These are phyloP conservation scores for Chlorella sp. DNA, from an alignment of 139 green algal genomes.

Conservation along the genomic window DNA sequence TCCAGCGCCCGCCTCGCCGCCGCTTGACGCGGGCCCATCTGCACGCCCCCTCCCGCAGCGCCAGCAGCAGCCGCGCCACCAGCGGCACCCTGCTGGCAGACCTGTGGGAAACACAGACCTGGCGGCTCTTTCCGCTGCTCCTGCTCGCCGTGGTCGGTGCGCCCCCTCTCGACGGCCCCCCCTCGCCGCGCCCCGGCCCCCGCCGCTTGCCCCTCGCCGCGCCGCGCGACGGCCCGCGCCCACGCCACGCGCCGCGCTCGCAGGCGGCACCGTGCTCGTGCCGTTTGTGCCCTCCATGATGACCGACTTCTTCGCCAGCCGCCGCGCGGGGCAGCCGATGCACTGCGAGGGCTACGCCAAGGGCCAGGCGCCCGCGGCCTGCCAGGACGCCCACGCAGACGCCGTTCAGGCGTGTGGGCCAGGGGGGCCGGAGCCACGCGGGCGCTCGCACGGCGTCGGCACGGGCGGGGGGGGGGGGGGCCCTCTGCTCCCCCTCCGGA, in stretches of 20 bases:
- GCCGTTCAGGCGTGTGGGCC: too few relatives aligned
- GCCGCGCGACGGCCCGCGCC: not conserved
- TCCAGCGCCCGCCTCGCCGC: too few relatives aligned
- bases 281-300: slow-evolving; percentile 66
- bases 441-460: too few relatives aligned
- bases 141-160: slow-evolving; percentile 9
- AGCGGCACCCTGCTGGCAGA: not conserved
- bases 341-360: slow-evolving; percentile 71
- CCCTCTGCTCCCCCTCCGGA: too few relatives aligned
- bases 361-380: too few relatives aligned
- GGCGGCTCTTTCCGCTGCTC: slow-evolving; percentile 33
- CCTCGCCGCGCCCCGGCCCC: not conserved
- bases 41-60: too few relatives aligned
- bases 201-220: not conserved
- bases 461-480: too few relatives aligned
- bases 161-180: not conserved
- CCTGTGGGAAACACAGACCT: slow-evolving; percentile 24
- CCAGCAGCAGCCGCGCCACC: too few relatives aligned
- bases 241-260: not conserved
- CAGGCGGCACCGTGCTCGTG: slow-evolving; percentile 58
- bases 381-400: too few relatives aligned
- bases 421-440: too few relatives aligned
- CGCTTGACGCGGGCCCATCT: too few relatives aligned
- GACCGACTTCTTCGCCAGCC: slow-evolving; percentile 79
- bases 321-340: slow-evolving; percentile 47